These are phyloP conservation scores for Orobanche coerulescens DNA, from an alignment of 257 asterid species.

Conservation along the genomic window DNA sequence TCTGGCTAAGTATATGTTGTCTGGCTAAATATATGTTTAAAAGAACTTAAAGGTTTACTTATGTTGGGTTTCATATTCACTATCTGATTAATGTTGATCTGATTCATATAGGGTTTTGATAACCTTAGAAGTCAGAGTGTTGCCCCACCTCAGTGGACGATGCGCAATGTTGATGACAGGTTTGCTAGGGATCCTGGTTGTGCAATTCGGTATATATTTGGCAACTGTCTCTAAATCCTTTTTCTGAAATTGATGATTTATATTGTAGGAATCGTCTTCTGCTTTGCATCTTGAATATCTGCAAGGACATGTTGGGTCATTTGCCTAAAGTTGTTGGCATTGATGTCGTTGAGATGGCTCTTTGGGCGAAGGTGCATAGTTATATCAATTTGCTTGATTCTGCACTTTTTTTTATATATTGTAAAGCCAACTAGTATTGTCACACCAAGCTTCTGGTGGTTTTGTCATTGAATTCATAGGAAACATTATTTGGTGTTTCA, in stretches of 20 bases:
- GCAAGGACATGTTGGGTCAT: conserved; percentile 78
- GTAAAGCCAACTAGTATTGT: not conserved
- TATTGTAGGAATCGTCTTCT: conserved; percentile 66
- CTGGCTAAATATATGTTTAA: conserved; percentile 12
- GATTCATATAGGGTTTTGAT: conserved; percentile 73
- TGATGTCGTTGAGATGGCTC: conserved; percentile 99
- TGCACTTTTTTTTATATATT: not conserved
- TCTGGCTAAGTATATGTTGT: conserved; percentile 15
- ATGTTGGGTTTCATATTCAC: conserved; percentile 10
- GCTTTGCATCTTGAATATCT: conserved; percentile 65
- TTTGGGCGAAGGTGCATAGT: conserved; percentile 91
- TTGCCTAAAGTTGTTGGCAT: conserved; percentile 95
- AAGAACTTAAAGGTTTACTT: not conserved
- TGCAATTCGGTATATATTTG: conserved; percentile 4
- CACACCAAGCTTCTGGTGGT: not conserved
- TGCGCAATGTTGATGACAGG: conserved; percentile 98
- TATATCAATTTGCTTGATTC: conserved; percentile 14
- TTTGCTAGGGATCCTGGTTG: conserved; percentile 19
- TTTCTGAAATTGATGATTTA: conserved; percentile 7
- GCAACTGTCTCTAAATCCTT: conserved; percentile 7
- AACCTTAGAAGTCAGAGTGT: conserved; percentile 91
- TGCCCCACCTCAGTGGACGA: conserved; percentile 98
- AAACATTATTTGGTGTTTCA: not conserved
- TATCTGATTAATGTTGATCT: conserved; percentile 19
- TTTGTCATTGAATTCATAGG: conserved; percentile 7